Conservation (phyloP, 192 early-diverging fungal genomes). For the Linderina pennispora region DNA sequence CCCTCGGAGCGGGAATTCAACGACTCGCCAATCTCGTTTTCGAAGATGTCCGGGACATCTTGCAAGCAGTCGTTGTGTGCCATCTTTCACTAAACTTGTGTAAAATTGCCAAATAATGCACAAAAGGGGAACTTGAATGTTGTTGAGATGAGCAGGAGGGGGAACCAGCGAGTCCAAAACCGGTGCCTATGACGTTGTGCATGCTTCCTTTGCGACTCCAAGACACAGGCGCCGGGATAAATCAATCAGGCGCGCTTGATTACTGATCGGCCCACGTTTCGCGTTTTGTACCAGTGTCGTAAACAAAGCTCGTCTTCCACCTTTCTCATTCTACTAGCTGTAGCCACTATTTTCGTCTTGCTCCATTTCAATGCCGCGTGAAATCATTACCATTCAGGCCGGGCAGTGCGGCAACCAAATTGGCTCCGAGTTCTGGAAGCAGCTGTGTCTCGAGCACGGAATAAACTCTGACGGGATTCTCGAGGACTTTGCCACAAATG, state of each 20-base stretch:
- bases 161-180: no score
- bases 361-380: conserved; percentile 90
- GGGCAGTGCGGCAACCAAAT: conserved; percentile 99
- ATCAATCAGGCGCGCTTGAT: no score
- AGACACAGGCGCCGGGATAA: no score
- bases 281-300: no score
- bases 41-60: conserved; percentile 96
- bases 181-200: no score
- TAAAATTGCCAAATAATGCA: background rate
- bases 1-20: conserved; percentile 81
- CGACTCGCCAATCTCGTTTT: conserved; percentile 86
- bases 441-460: conserved; percentile 92
- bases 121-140: conserved; percentile 4
- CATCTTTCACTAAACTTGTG: conserved; percentile 9
- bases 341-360: no score
- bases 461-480: conserved; percentile 92
- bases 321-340: no score
- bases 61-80: conserved; percentile 58
- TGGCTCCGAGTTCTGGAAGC: conserved; percentile 92
- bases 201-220: no score
- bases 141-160: no score
- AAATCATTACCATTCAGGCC: conserved; percentile 94
- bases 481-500: conserved; percentile 84
- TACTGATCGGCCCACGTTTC: no score
- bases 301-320: no score